A percentile compares a stretch with the other conserved stretches of the same genome.
phyloP scores from a whole-genome alignment of 495 filamentous ascomycete genomes.

The Xylona heveae region DNA sequence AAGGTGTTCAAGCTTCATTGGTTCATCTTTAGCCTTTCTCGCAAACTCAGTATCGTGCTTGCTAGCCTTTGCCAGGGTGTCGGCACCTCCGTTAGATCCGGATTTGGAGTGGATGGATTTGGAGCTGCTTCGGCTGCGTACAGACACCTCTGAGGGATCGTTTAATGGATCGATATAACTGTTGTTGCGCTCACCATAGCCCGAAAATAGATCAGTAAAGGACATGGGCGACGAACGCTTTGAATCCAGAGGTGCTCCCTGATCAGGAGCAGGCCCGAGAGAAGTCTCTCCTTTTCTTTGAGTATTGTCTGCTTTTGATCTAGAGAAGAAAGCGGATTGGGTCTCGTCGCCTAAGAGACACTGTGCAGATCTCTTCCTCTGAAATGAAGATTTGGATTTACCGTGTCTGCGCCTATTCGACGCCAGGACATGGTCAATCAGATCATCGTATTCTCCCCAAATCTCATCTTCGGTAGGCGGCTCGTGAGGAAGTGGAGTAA shows the following conservation, averaged over 20 bases:
- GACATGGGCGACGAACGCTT: slow-evolving; percentile 19
- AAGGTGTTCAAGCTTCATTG: slow-evolving; percentile 41
- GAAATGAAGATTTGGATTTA: no score
- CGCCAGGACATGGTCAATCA: slow-evolving; percentile 52
- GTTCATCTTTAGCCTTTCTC: slow-evolving; percentile 30
- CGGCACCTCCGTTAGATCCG: slow-evolving; percentile 8
- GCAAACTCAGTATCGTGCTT: slow-evolving; percentile 5
- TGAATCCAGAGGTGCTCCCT: slow-evolving; percentile 16
- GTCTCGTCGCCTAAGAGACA: no score
- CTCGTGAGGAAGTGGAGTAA: slow-evolving; percentile 33
- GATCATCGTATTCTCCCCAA: slow-evolving; percentile 88
- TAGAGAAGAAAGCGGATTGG: no score
- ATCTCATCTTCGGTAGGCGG: slow-evolving; percentile 64
- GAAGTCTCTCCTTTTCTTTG: slow-evolving; percentile 15
- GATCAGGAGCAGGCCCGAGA: slow-evolving; percentile 21
- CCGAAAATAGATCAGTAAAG: slow-evolving; percentile 28
- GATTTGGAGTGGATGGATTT: slow-evolving; percentile 17
- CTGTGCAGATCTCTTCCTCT: no score
- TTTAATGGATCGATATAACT: slow-evolving; percentile 17
- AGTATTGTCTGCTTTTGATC: no score
- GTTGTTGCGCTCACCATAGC: slow-evolving; percentile 25
- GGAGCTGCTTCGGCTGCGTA: slow-evolving; percentile 20
- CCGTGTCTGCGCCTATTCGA: no score
- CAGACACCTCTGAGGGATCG: slow-evolving; percentile 18
- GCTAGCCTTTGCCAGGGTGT: slow-evolving; percentile 1